phyloP scores from a whole-genome alignment of 805 yeast species.

The Candida palmyrensis region DNA sequence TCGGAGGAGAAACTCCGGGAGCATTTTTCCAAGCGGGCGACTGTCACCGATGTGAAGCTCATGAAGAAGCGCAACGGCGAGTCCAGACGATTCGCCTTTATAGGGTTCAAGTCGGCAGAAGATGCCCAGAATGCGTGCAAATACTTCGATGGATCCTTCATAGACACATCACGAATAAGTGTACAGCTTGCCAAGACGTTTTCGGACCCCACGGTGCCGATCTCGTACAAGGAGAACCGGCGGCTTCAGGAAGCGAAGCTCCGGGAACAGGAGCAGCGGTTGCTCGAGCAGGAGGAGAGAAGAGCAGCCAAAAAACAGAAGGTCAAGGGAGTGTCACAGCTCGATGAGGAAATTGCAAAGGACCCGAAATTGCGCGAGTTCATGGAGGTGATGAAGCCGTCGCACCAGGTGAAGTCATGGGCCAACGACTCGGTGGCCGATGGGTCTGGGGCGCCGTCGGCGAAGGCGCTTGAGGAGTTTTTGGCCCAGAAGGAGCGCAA shows the following conservation, averaged over 20 bases:
- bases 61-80: conserved; percentile 79
- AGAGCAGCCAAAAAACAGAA: conserved; percentile 36
- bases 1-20: conserved; percentile 67
- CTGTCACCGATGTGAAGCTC: conserved; percentile 84
- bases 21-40: conserved; percentile 57
- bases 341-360: conserved; percentile 58
- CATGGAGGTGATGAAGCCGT: conserved; percentile 77
- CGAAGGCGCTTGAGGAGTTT: conserved; percentile 40
- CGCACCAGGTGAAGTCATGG: conserved; percentile 69
- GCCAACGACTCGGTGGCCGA: conserved; percentile 53
- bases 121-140: conserved; percentile 78
- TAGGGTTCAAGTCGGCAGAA: conserved; percentile 69
- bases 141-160: conserved; percentile 71
- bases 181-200: conserved; percentile 83
- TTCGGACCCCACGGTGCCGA: conserved; percentile 77
- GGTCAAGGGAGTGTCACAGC: conserved; percentile 22
- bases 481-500: conserved; percentile 20
- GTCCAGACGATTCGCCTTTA: conserved; percentile 88
- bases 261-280: conserved; percentile 37
- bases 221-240: conserved; percentile 42
- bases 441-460: conserved; percentile 42
- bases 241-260: conserved; percentile 42
- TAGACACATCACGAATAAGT: conserved; percentile 75
- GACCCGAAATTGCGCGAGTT: conserved; percentile 74
- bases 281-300: conserved; percentile 34